Percentiles rank a stretch among this genome's conserved stretches.
Evolutionary conservation across 371 early-diverging fungal genomes (phyloP).

Genomic region (Mortierella sp.): DNA sequence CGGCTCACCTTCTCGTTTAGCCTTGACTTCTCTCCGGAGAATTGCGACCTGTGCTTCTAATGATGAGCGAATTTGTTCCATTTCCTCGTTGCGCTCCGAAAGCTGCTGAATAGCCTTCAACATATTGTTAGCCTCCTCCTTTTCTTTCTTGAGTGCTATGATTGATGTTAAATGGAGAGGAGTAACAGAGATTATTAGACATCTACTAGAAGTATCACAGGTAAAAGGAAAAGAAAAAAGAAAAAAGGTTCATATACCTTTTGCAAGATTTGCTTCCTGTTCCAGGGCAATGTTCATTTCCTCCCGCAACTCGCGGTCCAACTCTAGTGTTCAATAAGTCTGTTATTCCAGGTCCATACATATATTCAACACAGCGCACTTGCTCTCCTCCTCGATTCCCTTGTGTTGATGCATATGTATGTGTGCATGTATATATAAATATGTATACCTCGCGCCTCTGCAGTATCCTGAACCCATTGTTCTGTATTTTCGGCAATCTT

Average conservation of each 20-base stretch:
- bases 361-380: background rate
- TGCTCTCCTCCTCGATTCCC: background rate
- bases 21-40: conserved; percentile 45
- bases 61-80: conserved; percentile 18
- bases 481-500: conserved; percentile 37
- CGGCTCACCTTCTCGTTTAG: conserved; percentile 50
- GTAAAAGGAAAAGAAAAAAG: background rate
- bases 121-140: conserved; percentile 37
- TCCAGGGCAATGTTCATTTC: conserved; percentile 30
- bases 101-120: conserved; percentile 29
- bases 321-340: conserved; percentile 5
- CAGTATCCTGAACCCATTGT: conserved; percentile 38
- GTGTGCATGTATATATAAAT: too few species aligned
- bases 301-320: conserved; percentile 29
- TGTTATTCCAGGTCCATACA: background rate
- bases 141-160: conserved; percentile 51
- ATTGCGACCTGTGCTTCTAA: conserved; percentile 25
- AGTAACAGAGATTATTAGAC: background rate
- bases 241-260: conserved; percentile 13
- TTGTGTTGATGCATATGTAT: background rate
- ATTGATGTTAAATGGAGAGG: background rate
- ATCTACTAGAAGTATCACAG: background rate
- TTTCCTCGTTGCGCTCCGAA: conserved; percentile 26
- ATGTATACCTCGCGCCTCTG: conserved; percentile 28
- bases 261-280: conserved; percentile 23